These are phyloP conservation scores for Fonsecaea multimorphosa DNA, from an alignment of 2,329 filamentous ascomycete species.

Conservation along the genomic window DNA sequence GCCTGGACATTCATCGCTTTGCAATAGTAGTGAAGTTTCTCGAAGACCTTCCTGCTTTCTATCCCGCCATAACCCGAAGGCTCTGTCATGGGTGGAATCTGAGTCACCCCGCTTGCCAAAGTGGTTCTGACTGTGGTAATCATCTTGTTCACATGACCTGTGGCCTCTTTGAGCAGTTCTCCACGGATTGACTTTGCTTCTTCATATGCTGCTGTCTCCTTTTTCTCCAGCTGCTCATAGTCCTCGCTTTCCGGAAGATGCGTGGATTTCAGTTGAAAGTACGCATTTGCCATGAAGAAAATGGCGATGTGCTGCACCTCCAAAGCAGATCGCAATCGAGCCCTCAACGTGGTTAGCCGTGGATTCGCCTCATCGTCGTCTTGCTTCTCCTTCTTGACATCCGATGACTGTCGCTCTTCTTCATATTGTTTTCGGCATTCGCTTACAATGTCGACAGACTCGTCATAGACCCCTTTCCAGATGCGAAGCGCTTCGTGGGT, in stretches of 20 bases:
- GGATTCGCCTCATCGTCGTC: conserved; percentile 46
- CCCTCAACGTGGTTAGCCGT: conserved; percentile 64
- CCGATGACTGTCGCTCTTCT: conserved; percentile 47
- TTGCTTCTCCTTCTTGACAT: conserved; percentile 48
- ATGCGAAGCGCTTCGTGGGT: conserved; percentile 71
- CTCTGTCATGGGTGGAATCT: conserved; percentile 66
- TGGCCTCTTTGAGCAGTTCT: conserved; percentile 71
- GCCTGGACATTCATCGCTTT: conserved; percentile 74
- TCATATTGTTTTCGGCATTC: conserved; percentile 69
- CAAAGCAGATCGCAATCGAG: conserved; percentile 72
- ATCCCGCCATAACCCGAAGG: conserved; percentile 66
- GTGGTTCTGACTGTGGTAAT: conserved; percentile 69
- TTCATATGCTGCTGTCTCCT: conserved; percentile 77
- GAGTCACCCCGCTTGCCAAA: conserved; percentile 61
- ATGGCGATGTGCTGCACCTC: conserved; percentile 81
- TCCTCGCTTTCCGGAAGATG: conserved; percentile 58
- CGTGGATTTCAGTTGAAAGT: conserved; percentile 81
- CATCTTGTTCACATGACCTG: conserved; percentile 64
- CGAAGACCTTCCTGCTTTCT: conserved; percentile 71
- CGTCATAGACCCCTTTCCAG: conserved; percentile 66
- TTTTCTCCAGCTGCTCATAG: conserved; percentile 66
- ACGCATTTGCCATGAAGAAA: conserved; percentile 84
- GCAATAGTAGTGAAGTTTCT: conserved; percentile 70
- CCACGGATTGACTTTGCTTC: conserved; percentile 76
- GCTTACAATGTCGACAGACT: conserved; percentile 57